Base-by-base conservation (phyloP, 1,139 yeast species). In the Lodderomyces jiufengensis region DNA sequence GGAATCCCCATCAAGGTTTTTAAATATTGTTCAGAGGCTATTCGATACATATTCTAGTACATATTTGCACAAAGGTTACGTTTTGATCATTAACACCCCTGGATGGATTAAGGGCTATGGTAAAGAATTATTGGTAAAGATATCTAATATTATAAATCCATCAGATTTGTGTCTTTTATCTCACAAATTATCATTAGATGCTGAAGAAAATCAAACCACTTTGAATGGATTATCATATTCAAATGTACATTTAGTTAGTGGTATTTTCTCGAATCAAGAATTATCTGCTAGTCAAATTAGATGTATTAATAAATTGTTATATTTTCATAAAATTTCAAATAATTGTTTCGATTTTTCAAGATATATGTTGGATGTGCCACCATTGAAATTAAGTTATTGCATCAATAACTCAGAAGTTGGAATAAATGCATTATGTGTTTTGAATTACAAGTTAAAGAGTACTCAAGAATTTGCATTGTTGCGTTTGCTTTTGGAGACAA, bases 101-200 rank as follows among this genome's bases (percentile, higher is more conserved):
- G 97, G 97, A 0, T 90, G 97, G 97, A 75, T 88, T 18, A 85
- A 84, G 57, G 97, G 97, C 0, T 79, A 78, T 42, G 98, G 97
- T 0, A 68, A 81, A 25, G 82, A 80, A 38, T 59, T 90, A 8
- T 63, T 86, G 14, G 61, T 60, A 11, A 63, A 70, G 11, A 61
- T 87, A 2, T 63, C 82, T 2, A 44, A 51, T 1, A 44, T 58
- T 8, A 55, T 76, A 1, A 56, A 64, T n/a, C 86, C 94, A 0
- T 70, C 81, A 1, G 66, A 74, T 43, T 55, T 84, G 21, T 55
- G 84, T 3, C 32, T 61, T 9, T 48, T 66, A 27, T 47, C 67
- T 5, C 46, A 51, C 13, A 49, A 48, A 27, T 39, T 46, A 18
- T 55, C 53, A 24, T 34, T 40, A 3, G 50, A 46, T 7, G 45